phyloP scores from a whole-genome alignment of 2,329 filamentous ascomycete genomes.

The Xylogone sp. region DNA sequence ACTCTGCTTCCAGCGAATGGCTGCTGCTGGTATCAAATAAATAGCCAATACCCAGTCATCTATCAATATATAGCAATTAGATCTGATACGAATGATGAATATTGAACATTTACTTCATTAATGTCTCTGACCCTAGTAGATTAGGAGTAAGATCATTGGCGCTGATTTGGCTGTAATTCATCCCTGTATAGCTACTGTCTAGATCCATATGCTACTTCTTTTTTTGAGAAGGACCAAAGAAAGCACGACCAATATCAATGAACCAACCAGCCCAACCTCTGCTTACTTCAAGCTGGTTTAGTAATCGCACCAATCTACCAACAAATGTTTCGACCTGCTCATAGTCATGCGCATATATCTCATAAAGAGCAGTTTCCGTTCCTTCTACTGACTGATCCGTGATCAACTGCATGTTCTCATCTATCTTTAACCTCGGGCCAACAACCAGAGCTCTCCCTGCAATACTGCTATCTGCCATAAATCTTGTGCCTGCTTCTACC shows the following conservation, averaged over 20 bases:
- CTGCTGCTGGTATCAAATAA: slow-evolving; percentile 49
- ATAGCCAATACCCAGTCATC: not conserved
- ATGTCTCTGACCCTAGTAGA: no score
- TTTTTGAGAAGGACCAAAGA: not conserved
- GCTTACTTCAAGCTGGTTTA: slow-evolving; percentile 46
- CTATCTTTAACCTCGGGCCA: slow-evolving; percentile 50
- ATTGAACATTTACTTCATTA: no score
- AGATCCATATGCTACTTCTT: not conserved
- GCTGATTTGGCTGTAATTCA: no score
- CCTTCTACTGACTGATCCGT: slow-evolving; percentile 12
- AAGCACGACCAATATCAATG: slow-evolving; percentile 16
- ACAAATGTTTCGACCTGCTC: slow-evolving; percentile 53
- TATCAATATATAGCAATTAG: not conserved
- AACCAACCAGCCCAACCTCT: slow-evolving; percentile 50
- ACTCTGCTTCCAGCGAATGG: slow-evolving; percentile 62
- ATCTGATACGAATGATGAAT: not conserved
- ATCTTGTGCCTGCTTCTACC: slow-evolving; percentile 57
- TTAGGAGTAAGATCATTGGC: no score
- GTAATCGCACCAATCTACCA: slow-evolving; percentile 45
- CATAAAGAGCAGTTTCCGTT: slow-evolving; percentile 49
- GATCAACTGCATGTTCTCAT: slow-evolving; percentile 30
- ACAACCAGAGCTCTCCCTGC: slow-evolving; percentile 54
- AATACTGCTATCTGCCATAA: slow-evolving; percentile 55
- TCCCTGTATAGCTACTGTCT: no score
- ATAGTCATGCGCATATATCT: slow-evolving; percentile 57